Conservation (phyloP, 106 monocot species). For the Posidonia australis region DNA sequence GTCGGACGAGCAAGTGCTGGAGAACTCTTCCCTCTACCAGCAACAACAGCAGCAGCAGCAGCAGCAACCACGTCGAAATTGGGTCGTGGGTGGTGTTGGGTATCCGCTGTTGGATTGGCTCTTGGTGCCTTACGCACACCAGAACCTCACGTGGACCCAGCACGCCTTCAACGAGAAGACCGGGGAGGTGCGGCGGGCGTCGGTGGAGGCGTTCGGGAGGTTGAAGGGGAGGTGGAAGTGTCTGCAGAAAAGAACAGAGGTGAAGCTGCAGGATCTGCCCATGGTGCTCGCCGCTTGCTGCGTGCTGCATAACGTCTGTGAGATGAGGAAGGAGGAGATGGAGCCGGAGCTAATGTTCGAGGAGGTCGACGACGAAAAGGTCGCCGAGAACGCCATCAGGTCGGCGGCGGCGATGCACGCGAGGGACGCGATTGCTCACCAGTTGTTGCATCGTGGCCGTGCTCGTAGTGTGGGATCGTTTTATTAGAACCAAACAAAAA, state of each 20-base stretch:
- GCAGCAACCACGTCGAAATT: neutral
- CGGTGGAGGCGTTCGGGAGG: conserved; percentile 5
- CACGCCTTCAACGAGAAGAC: conserved; percentile 14
- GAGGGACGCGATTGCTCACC: conserved; percentile 2
- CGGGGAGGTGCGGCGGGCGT: neutral
- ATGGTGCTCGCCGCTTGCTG: conserved; percentile 10
- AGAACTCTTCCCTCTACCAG: conserved; percentile 30
- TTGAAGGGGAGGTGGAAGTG: conserved; percentile 19
- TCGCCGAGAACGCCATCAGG: neutral
- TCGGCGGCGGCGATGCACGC: neutral
- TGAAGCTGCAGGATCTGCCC: conserved; percentile 14
- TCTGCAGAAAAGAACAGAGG: conserved; percentile 12
- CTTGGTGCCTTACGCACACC: conserved; percentile 10
- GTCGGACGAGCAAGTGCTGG: conserved; percentile 45
- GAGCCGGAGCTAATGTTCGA: neutral
- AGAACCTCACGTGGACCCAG: conserved; percentile 7
- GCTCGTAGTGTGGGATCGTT: neutral
- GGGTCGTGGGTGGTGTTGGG: conserved; percentile 1
- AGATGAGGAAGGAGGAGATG: conserved; percentile 8
- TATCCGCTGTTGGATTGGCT: conserved; percentile 12
- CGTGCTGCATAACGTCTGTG: conserved; percentile 12
- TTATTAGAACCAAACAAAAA: too few species aligned
- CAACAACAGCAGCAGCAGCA: conserved; percentile 2
- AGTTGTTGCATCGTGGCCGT: conserved; percentile 2
- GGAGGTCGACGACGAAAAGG: conserved; percentile 4